phyloP scores from a whole-genome alignment of 2,329 filamentous ascomycete genomes.

The Chaetomium strumarium region DNA sequence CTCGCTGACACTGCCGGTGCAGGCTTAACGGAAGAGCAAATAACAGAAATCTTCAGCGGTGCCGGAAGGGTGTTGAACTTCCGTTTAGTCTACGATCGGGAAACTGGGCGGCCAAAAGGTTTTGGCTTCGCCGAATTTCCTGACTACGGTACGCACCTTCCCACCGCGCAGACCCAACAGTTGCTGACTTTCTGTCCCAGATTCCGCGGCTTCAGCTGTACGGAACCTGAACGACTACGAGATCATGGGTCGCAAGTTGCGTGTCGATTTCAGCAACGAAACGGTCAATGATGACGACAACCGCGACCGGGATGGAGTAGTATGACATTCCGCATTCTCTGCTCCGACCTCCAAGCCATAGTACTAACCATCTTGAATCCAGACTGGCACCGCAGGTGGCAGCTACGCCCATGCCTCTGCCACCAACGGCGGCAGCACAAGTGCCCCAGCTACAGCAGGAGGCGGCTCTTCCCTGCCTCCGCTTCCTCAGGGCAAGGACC shows the following conservation, averaged over 20 bases:
- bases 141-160: conserved; percentile 61
- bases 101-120: conserved; percentile 89
- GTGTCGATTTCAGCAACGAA: conserved; percentile 95
- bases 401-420: conserved; percentile 12
- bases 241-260: conserved; percentile 87
- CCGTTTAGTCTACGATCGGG: conserved; percentile 88
- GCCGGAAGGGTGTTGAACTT: conserved; percentile 90
- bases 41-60: conserved; percentile 85
- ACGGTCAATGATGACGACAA: conserved; percentile 66
- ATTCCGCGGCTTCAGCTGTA: conserved; percentile 84
- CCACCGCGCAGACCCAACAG: neutral
- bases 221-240: conserved; percentile 94
- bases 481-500: conserved; percentile 76
- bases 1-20: conserved; percentile 12
- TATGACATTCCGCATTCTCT: conserved; percentile 8
- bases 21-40: conserved; percentile 95
- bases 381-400: conserved; percentile 10
- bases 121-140: conserved; percentile 97
- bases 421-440: neutral
- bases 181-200: conserved; percentile 31
- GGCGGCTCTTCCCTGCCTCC: conserved; percentile 55
- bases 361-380: conserved; percentile 8
- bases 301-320: conserved; percentile 27
- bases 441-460: conserved; percentile 24
- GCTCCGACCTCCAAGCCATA: neutral